Base-by-base conservation (phyloP, 345 rosid genomes). In the Gossypium arboreum region DNA sequence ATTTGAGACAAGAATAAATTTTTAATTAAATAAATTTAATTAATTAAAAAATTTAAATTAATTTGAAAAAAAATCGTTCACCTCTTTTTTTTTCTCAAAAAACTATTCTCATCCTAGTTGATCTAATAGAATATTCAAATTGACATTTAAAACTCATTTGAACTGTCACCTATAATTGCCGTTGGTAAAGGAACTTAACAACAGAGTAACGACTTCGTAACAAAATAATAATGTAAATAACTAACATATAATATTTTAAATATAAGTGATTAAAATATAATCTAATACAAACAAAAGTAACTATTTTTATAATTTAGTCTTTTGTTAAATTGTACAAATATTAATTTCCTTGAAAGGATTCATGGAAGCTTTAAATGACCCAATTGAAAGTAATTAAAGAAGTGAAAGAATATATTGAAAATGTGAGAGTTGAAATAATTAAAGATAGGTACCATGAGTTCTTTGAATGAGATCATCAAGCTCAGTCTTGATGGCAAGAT, bases 401-500 rank as follows among this genome's bases (percentile, higher is more conserved):
- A 62, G 16, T 16, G 17, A 29, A 59, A n/a, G 15, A 56, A 12
- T 45, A 20, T 43, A 12, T 24, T 8, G 24, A 27, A 12, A 13
- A n/a, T 15, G 16, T 16, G 60, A 67, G 17, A 61, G 43, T 18
- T 17, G 22, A 68, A 69, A 34, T 34, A 34, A 34, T 34, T 34
- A 34, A 34, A 34, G 41, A 34, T 1, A 29, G 79, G 75, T 78
- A 79, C 82, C 85, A 56, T 83, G 86, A 77, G 96, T 82, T 68
- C 76, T 86, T 73, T 87, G 92, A 56, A 93, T 86, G 75, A 93
- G 93, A 75, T 91, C 83, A 76, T 93, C 96, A 77, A 93, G 94
- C 93, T 93, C 96, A 24, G 74, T 80, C 84, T 88, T 93, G 80
- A 93, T 91, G 77, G 96, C 86, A 54, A 89, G 91, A 59, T 93